phyloP scores from a whole-genome alignment of 2,329 filamentous ascomycete species.

The Trichoderma lentiforme region DNA sequence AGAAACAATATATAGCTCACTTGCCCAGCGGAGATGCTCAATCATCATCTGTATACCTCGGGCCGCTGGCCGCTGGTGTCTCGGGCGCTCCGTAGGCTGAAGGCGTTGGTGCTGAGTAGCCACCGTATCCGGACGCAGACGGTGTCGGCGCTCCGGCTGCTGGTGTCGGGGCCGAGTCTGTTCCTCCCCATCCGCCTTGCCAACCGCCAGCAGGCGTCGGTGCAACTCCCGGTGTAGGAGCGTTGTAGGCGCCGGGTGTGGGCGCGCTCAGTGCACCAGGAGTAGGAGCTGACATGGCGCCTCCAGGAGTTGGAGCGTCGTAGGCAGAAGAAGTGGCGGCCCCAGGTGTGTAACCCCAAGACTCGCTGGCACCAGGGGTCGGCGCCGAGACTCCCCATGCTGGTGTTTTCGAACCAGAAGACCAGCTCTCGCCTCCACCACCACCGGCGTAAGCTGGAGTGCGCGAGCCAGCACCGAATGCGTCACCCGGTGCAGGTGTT shows the following conservation, averaged over 20 bases:
- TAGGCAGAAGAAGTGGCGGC: constrained; percentile 50
- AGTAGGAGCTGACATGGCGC: constrained; percentile 56
- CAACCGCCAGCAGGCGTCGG: constrained; percentile 67
- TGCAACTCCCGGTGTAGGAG: constrained; percentile 61
- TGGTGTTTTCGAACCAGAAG: constrained; percentile 72
- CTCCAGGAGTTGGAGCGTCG: constrained; percentile 68
- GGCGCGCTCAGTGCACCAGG: constrained; percentile 64
- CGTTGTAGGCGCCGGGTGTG: constrained; percentile 66
- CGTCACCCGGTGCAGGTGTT: constrained; percentile 60
- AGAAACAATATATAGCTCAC: background rate
- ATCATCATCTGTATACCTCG: constrained; percentile 53
- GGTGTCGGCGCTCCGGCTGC: constrained; percentile 67
- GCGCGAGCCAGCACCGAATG: constrained; percentile 65
- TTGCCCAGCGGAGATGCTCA: constrained; percentile 14
- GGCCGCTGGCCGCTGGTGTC: constrained; percentile 59
- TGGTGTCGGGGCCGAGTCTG: constrained; percentile 64
- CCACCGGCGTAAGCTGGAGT: constrained; percentile 59
- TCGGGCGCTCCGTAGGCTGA: constrained; percentile 58
- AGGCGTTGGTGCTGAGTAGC: constrained; percentile 61
- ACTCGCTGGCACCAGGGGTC: constrained; percentile 57
- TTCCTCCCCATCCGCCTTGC: constrained; percentile 56
- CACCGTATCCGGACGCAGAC: constrained; percentile 55
- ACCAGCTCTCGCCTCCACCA: constrained; percentile 55
- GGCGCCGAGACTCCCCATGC: constrained; percentile 62
- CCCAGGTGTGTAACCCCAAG: constrained; percentile 58